Evolutionary conservation across 306 rosid species (phyloP).

Genomic region (Purshia tridentata): DNA sequence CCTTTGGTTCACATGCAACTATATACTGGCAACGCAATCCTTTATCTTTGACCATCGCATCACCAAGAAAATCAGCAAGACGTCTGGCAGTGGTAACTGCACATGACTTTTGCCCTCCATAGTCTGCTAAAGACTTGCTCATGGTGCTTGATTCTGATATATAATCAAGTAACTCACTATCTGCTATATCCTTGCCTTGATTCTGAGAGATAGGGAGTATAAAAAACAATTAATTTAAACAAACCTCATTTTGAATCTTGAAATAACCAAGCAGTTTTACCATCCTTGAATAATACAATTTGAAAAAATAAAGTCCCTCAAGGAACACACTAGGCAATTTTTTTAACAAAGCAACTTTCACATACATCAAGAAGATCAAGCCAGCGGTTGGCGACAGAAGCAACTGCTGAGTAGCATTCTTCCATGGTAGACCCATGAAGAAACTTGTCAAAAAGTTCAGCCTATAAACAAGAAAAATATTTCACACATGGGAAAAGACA

Average conservation of each 20-base stretch:
- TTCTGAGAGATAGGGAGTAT: constrained; percentile 48
- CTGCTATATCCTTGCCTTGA: constrained; percentile 89
- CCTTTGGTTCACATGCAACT: constrained; percentile 98
- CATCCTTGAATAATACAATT: not conserved
- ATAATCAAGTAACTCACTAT: constrained; percentile 91
- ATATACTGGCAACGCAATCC: constrained; percentile 94
- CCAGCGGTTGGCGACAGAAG: constrained; percentile 89
- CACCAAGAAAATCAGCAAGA: constrained; percentile 95
- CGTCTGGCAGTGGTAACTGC: constrained; percentile 96
- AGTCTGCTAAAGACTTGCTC: constrained; percentile 98
- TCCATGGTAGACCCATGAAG: constrained; percentile 86
- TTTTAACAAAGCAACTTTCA: constrained; percentile 20
- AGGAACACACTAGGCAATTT: not conserved
- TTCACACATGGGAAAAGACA: not conserved
- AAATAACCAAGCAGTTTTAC: not conserved
- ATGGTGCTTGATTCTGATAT: constrained; percentile 99
- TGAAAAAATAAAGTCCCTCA: not conserved
- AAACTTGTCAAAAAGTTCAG: constrained; percentile 93
- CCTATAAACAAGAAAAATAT: constrained; percentile 52
- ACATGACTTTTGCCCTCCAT: constrained; percentile 87
- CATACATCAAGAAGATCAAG: constrained; percentile 99
- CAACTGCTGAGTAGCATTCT: constrained; percentile 90
- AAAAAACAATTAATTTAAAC: constrained; percentile 12
- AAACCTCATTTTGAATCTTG: not conserved
- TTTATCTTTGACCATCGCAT: constrained; percentile 93